Evolutionary conservation across 2,329 filamentous ascomycete species (phyloP), one percentile per base, ranked within the genome.

Genomic region (Didymella keratinophila): DNA sequence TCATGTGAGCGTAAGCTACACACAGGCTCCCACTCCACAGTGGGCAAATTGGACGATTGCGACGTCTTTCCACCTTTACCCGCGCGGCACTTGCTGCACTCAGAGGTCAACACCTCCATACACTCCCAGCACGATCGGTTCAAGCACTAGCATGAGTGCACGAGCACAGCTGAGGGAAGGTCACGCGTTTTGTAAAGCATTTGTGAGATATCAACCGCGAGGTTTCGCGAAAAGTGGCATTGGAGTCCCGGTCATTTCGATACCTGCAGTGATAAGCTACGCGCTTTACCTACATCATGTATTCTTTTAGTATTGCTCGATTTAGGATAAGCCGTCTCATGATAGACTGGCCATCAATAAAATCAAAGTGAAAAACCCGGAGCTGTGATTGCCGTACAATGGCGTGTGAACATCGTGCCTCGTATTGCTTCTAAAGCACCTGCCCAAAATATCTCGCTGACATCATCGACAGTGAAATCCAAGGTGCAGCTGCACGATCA

Each of bases 1-100:
- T 78, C 39, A 71, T 77, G 53, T 78, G 65, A 71, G 44, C 20
- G 4, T 28, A 12, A 30, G 41, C 46, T 46, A 45, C 12, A 37
- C 11, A 36, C 11, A 50, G 30, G 25, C 21, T 28, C 27, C 10
- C 30, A 34, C 10, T 21, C 12, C 18, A 20, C 11, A 14, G 28
- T 45, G 50, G 39, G 30, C 32, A 43, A 25, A 28, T 43, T 14
- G n/a, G 51, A 49, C 36, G 20, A 44, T 7, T 11, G 18, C 16
- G 25, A 39, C 44, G 49, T 52, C 42, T 18, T 11, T 16, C 20
- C 23, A 20, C 39, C 28, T 34, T n/a, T 20, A 25, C 16, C 30
- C 11, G 42, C n/a, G 32, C 21, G 37, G 50, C 39, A 10, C 16
- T 28, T 32, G 23, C 30, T 45, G 44, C 45, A n/a, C 18, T 49